Base-by-base conservation (phyloP, 2,329 filamentous ascomycete genomes). In the Chrysosporium keratinophilum region DNA sequence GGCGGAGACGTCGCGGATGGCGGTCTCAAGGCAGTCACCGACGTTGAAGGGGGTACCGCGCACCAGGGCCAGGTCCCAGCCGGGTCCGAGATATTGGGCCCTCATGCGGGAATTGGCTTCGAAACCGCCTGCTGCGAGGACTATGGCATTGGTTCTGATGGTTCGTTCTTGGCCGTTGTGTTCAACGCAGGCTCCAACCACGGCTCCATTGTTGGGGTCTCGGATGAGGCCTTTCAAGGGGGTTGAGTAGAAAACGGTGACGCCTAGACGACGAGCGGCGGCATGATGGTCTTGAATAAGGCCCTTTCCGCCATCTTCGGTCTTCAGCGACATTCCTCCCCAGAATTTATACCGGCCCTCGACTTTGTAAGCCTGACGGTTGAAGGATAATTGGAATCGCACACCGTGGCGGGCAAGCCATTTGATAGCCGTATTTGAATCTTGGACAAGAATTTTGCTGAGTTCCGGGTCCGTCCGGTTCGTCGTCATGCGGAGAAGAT, bases 11-110 rank as follows among this genome's bases (percentile, higher is more conserved):
- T 77, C 72, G 5, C 69, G 67, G 2, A 79, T 72, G 0, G 80
- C 79, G 15, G 78, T 74, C 15, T 75, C 67, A 0, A 84, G 71
- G 12, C 74, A 69, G 40, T 81, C 79, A 2, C 82, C 83, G 0
- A 76, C 81, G 57, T 85, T 85, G 64, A 79, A 82, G 0, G 79
- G 81, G 0, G 80, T 84, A 7, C 82, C 82, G 35, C 82, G 74
- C 0, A 84, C 81, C 23, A 73, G 67, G 1, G 82, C 82, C 11
- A 78, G 64, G 57, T 85, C 81, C 82, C 82, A 86, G 0, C 74
- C 75, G 0, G 78, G 76, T 0, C 81, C 81, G 2, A 80, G 69
- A 60, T 72, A 76, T 57, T 80, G 74, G 3, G 72, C 67, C 7
- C 81, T 73, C 71, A 84, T 71, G 2, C 73, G 69, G 0, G 81